Evolutionary conservation across 176 grass and related monocot species (phyloP), one percentile per base, ranked within the genome.

Genomic region (Musa itinerans): DNA sequence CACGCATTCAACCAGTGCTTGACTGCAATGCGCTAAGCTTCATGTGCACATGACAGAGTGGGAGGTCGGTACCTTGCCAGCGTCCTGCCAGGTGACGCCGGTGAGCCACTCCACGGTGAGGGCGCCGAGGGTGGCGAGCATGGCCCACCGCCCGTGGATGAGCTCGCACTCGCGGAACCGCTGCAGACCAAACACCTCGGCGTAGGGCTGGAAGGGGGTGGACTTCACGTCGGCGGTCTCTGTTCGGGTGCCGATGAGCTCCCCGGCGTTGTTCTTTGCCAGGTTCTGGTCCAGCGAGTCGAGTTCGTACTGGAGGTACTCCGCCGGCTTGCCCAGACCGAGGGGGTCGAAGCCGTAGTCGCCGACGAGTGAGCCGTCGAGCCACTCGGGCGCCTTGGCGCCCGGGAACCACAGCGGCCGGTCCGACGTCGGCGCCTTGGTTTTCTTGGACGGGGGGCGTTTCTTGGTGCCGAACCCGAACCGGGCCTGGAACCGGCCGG

Each of bases 271-370:
- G 62, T 98, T 98, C 90, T 86, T 87, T 8, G 95, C 88, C 69
- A 98, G 84, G 83, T 98, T 98, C 95, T 98, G 95, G 87, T 98
- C 95, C 76, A 98, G 87, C 34, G 88, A 91, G 84, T 98, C 95
- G 66, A 89, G 63, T 1, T 98, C 95, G 78, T 71, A 98, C 78
- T 98, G 95, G 78, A 98, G 83, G 90, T 98, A 98, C 95, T 98
- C 95, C 74, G 76, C 90, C 12, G 95, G 95, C 69, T 98, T 98
- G 34, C 88, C 95, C 11, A 98, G 95, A 1, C 90, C 95, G 13
- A 82, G 86, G 5, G 95, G 95, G 88, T 98, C 95, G 78, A 98
- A 98, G 58, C 95, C 95, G 64, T 94, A 98, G 80, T 98, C 95
- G 8, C 95, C 95, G 0, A 94, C 78, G 11, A 91, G 68, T 55